Evolutionary conservation across 2,329 filamentous ascomycete genomes (phyloP), one percentile per base, ranked within the genome.

Genomic region (Zasmidium angulare): DNA sequence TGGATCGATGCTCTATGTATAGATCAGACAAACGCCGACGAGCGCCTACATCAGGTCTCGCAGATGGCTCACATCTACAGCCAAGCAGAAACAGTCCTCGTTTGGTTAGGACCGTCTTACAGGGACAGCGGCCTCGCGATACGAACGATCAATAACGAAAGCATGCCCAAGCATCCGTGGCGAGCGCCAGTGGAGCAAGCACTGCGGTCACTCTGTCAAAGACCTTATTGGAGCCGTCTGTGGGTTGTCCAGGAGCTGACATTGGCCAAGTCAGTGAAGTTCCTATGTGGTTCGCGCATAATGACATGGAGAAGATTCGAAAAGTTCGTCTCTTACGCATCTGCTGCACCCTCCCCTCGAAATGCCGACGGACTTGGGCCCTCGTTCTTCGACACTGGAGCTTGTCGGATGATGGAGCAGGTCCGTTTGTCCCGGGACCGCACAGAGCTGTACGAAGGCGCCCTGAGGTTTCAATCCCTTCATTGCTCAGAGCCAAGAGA

Each of bases 1-100:
- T 77, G 74, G 75, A 68, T 75, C 21, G 74, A 76, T 61, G 68
- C 64, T 14, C 59, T 76, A 1, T 75, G 73, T 53, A 75, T 75
- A 48, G 65, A 75, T 54, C 70, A 73, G 46, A 29, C 61, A 1
- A 61, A 72, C 43, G 29, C 50, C n/a, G 49, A 63, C 2, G 75
- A 76, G 53, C 70, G 69, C 46, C 71, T 71, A 46, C 56, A 68
- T 26, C 75, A 77, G 58, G 73, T 77, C 2, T 61, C 66, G 31
- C 68, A 73, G 62, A 77, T 78, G 73, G 54, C 68, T 2, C 50
- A 55, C 1, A 73, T 77, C n/a, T 77, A 76, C 55, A 40, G n/a
- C 14, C 24, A 24, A 21, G 47, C 55, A 6, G 7, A 36, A 22
- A 52, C 31, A n/a, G 61, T 63, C 19, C 14, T 55, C 4, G 53